A percentile compares a stretch with the other conserved stretches of the same genome.
Conservation (phyloP, 2,329 filamentous ascomycete species). For the Calonectria pteridis region DNA sequence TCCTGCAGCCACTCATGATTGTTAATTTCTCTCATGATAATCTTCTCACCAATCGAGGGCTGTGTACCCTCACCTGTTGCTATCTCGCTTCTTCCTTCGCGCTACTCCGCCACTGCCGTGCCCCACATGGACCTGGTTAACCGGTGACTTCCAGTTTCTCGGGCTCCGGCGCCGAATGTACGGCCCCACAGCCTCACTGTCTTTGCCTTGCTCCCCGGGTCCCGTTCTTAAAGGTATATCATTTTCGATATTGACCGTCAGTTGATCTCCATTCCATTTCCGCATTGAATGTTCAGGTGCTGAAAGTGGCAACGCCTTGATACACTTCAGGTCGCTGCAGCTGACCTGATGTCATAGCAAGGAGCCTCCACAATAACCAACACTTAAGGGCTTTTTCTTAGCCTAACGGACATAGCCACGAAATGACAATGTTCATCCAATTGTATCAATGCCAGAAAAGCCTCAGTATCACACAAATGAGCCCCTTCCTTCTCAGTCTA, state of each 20-base stretch:
- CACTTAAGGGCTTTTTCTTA: background rate
- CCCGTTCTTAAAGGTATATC: background rate
- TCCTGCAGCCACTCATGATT: background rate
- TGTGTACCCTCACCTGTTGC: background rate
- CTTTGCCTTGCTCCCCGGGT: background rate
- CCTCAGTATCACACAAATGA: background rate
- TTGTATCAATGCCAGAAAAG: background rate
- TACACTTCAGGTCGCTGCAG: background rate
- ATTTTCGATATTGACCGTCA: background rate
- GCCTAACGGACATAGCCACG: background rate
- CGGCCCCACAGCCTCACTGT: conserved; percentile 17
- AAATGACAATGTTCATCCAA: background rate
- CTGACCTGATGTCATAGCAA: conserved; percentile 5
- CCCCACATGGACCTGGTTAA: background rate
- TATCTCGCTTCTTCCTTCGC: background rate
- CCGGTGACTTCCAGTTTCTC: conserved; percentile 7
- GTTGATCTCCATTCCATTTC: background rate
- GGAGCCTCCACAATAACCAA: background rate
- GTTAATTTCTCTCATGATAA: background rate
- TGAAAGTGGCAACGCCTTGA: background rate
- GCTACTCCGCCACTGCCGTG: conserved; percentile 11
- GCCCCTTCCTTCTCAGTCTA: background rate
- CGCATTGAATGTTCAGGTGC: background rate
- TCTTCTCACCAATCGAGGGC: background rate
- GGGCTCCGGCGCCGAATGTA: background rate